Base-by-base conservation (phyloP, 2,329 filamentous ascomycete species). In the Phialocephala subalpina region DNA sequence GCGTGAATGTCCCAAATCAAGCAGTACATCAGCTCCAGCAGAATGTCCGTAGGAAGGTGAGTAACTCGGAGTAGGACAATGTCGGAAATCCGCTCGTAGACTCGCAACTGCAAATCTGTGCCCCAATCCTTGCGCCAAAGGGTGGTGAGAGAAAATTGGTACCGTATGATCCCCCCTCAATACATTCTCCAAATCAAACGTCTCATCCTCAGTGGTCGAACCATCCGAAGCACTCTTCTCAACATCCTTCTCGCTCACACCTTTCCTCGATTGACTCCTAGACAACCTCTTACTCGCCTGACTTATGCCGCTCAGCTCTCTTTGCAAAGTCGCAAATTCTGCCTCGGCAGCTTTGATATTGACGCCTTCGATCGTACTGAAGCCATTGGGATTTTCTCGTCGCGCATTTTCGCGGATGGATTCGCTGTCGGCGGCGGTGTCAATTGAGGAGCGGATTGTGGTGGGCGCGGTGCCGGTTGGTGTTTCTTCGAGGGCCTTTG, bases 131-230 rank as follows among this genome's bases (percentile, higher is more conserved):
- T 25, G 45, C 45, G 20, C 1, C 3, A 25, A 49, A 1, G 45
- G n/a, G 45, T 29, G 14, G 25, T 29, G 11, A 53, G 25, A 53
- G 20, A 22, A 49, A 8, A n/a, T 33, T 22, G 2, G 63, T 45
- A 69, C 69, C 55, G 85, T 86, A 64, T 91, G 84, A 63, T 89
- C 89, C 2, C 92, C 92, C 53, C 92, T 87, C 67, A 97, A 81
- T 3, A 90, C 89, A 9, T 83, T 79, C 77, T 97, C 92, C 42
- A 97, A 82, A 75, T 97, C 90, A 78, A 96, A 97, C 11, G 84
- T 81, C 2, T 82, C 81, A 1, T 81, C 82, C 0, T 80, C 81
- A 53, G 83, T 82, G 0, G 82, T 82, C 2, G 78, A 78, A 12
- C 71, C 65, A n/a, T 58, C 42, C 2, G 63, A 67, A 0, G 78